These are phyloP conservation scores for Penicillium dipodomyicola DNA, from an alignment of 495 filamentous ascomycete species.

Conservation along the genomic window DNA sequence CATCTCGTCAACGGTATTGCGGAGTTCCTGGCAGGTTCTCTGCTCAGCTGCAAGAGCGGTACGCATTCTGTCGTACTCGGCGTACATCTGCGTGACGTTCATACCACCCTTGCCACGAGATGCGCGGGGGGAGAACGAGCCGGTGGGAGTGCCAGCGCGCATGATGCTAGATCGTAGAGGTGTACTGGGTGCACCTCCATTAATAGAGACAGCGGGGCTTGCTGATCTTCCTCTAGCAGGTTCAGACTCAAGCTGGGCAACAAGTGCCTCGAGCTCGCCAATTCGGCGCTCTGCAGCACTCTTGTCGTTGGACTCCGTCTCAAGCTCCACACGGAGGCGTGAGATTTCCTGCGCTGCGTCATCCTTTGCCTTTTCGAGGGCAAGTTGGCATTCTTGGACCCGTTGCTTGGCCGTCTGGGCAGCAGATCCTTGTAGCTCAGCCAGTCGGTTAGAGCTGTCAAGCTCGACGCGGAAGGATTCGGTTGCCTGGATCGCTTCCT, in stretches of 20 bases:
- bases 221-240: constrained; percentile 38
- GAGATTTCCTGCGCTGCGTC: constrained; percentile 79
- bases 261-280: constrained; percentile 69
- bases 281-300: constrained; percentile 66
- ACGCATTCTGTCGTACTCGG: constrained; percentile 61
- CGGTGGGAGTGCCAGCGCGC: constrained; percentile 44
- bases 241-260: constrained; percentile 65
- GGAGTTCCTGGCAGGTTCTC: constrained; percentile 66
- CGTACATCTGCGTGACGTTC: constrained; percentile 66
- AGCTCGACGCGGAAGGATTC: constrained; percentile 82
- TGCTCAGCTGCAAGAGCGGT: constrained; percentile 62
- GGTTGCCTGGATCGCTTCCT: constrained; percentile 71
- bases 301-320: constrained; percentile 73
- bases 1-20: constrained; percentile 77
- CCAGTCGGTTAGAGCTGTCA: constrained; percentile 73
- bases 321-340: constrained; percentile 71
- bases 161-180: constrained; percentile 38
- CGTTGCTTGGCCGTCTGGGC: constrained; percentile 76
- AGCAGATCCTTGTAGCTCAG: constrained; percentile 79
- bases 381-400: constrained; percentile 74
- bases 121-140: constrained; percentile 55
- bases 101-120: constrained; percentile 56
- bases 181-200: constrained; percentile 49
- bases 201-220: constrained; percentile 52
- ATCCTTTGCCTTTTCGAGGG: constrained; percentile 74